Evolutionary conservation across 805 yeast genomes (phyloP).

Genomic region (Candida manassasensis): DNA sequence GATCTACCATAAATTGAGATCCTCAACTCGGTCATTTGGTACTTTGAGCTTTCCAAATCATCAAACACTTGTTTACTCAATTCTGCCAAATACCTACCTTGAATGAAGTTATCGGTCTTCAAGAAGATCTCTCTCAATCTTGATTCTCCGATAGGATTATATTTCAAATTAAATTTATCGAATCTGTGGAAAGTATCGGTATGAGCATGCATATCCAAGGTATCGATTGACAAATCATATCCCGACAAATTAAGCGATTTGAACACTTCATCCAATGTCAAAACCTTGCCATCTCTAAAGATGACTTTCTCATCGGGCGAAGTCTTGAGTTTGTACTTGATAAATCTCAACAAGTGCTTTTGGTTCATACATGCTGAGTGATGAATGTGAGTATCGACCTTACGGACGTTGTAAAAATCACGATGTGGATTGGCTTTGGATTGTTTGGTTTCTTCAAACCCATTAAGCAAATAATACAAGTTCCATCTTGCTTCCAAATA

Average conservation of each 20-base stretch:
- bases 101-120: slow-evolving; percentile 89
- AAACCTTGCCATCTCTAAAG: slow-evolving; percentile 83
- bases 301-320: slow-evolving; percentile 86
- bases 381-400: slow-evolving; percentile 97
- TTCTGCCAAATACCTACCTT: slow-evolving; percentile 89
- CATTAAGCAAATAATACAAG: slow-evolving; percentile 79
- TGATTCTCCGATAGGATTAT: slow-evolving; percentile 97
- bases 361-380: slow-evolving; percentile 99
- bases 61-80: slow-evolving; percentile 89
- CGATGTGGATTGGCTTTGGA: slow-evolving; percentile 93
- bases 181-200: slow-evolving; percentile 96
- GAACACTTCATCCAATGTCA: slow-evolving; percentile 86
- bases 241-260: slow-evolving; percentile 87
- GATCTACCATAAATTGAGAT: slow-evolving; percentile 92
- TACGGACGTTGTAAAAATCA: slow-evolving; percentile 93
- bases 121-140: slow-evolving; percentile 92
- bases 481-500: slow-evolving; percentile 97
- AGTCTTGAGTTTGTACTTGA: slow-evolving; percentile 89
- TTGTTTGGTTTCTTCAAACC: slow-evolving; percentile 86
- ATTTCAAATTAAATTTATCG: slow-evolving; percentile 94
- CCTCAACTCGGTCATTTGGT: slow-evolving; percentile 96
- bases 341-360: slow-evolving; percentile 89
- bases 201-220: slow-evolving; percentile 99
- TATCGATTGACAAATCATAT: slow-evolving; percentile 91
- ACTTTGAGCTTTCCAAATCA: slow-evolving; percentile 91